Evolutionary conservation across 331 rosid species (phyloP), one percentile per base, ranked within the genome.

Genomic region (Cydonia oblonga): DNA sequence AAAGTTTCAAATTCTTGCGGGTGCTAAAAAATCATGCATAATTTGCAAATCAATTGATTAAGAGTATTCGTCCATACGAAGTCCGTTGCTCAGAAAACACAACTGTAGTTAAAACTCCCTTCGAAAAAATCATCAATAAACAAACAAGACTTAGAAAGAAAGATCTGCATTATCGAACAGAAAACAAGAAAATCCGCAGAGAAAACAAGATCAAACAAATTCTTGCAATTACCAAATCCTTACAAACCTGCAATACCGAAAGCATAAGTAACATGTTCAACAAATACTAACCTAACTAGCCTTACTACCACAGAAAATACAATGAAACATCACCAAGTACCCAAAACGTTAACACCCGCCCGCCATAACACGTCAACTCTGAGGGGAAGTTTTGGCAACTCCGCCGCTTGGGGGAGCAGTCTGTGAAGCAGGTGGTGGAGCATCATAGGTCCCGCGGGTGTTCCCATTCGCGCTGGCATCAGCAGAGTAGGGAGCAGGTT

Each of bases 301-400:
- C 44, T 73, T 68, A 18, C 70, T 28, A 35, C 66, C 18, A 62
- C 66, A 29, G 42, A 62, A 56, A 81, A 78, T 38, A 79, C 71
- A 79, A 32, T 44, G 24, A 68, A n/a, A 74, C 56, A 64, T 2
- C 65, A 66, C 24, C 24, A 67, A 12, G 24, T 46, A 26, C 66
- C 58, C 72, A 69, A 71, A 53, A 18, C 57, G 51, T 58, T 9
- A 66, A 60, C 28, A 70, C 32, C 72, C 76, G 75, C 44, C 7
- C 56, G 77, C 64, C 58, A 69, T 40, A 76, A 67, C 35, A 60
- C 18, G 4, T 84, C 54, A 95, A 87, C 89, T 89, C 75, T 86
- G 86, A 7, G 98, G 98, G 2, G 98, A 91, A 3, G 90, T 76
- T 78, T 95, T 95, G 8, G 96, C 86, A 22, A 86, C 96, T 20